Percentiles rank a stretch among this genome's conserved stretches.
Evolutionary conservation across 371 early-diverging fungal genomes (phyloP).

Genomic region (Rhizopus stolonifer): DNA sequence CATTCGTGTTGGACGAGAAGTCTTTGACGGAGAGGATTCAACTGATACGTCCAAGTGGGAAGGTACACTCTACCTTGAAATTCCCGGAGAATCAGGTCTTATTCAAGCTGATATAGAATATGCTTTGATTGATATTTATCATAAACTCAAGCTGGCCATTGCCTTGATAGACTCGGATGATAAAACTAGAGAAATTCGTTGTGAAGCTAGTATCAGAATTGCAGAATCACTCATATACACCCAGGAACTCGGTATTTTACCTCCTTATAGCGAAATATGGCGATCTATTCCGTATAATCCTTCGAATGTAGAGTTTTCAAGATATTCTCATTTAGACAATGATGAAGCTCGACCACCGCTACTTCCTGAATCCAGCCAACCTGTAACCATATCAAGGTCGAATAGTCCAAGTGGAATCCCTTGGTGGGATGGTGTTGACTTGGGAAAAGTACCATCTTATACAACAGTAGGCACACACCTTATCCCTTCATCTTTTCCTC

Average conservation of each 20-base stretch:
- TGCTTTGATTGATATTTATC: slow-evolving; percentile 23
- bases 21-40: slow-evolving; percentile 8
- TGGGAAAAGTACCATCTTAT: slow-evolving; percentile 42
- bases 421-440: slow-evolving; percentile 44
- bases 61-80: slow-evolving; percentile 7
- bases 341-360: background rate
- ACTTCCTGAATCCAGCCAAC: background rate
- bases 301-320: slow-evolving; percentile 8
- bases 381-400: slow-evolving; percentile 15
- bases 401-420: slow-evolving; percentile 9
- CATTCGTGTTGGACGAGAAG: slow-evolving; percentile 12
- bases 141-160: slow-evolving; percentile 21
- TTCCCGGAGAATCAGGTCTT: slow-evolving; percentile 15
- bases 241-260: slow-evolving; percentile 17
- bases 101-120: slow-evolving; percentile 20
- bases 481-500: slow-evolving; percentile 36
- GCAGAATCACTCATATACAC: slow-evolving; percentile 16
- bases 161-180: slow-evolving; percentile 22
- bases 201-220: slow-evolving; percentile 18
- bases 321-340: background rate
- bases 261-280: slow-evolving; percentile 26
- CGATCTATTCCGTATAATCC: slow-evolving; percentile 13
- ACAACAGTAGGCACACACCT: slow-evolving; percentile 27
- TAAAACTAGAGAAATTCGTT: slow-evolving; percentile 22
- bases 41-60: slow-evolving; percentile 13